Base-by-base conservation (phyloP, 2,329 filamentous ascomycete species). In the Colletotrichum truncatum region DNA sequence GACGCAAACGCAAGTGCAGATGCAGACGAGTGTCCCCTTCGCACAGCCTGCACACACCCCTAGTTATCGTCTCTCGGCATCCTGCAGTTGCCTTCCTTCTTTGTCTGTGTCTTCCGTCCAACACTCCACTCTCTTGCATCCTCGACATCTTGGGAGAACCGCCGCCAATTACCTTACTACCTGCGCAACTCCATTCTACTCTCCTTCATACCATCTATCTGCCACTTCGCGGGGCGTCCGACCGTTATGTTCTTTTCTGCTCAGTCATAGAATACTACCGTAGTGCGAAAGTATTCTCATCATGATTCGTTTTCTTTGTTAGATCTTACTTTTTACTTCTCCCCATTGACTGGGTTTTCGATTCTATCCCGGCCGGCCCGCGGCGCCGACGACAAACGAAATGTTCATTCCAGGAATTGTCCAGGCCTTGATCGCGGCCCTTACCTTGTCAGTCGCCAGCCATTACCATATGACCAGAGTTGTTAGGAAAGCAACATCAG, bases 351-450 rank as follows among this genome's bases (percentile, higher is more conserved):
- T 84, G 81, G 81, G 80, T 71, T 74, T 72, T 76, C 72, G 67
- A 64, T 75, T 77, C 70, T 71, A 67, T 60, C 65, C 69, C 71
- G 70, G 71, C 72, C 67, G 68, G 71, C 70, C 70, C 67, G 66
- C 66, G 45, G 65, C 60, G 67, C 69, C 66, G 68, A 48, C 60
- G 68, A 70, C 72, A 68, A 69, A 71, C 70, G 72, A 64, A 73
- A 86, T 87, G 84, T 80, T 81, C 66, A 75, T 77, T 67, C 73
- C 80, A 67, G 80, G 74, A 71, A 77, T 78, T 68, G 76, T 76
- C 36, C 81, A 85, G 80, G 81, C 82, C 70, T 76, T 87, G 67
- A 75, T 84, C 73, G 83, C 84, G 67, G 82, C 84, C 68, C 87
- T 88, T 73, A 76, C 78, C 64, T 87, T 87, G 85, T 87, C 39